Evolutionary conservation across 805 yeast species (phyloP), one percentile per base, ranked within the genome.

Genomic region (Barnettozyma populi): DNA sequence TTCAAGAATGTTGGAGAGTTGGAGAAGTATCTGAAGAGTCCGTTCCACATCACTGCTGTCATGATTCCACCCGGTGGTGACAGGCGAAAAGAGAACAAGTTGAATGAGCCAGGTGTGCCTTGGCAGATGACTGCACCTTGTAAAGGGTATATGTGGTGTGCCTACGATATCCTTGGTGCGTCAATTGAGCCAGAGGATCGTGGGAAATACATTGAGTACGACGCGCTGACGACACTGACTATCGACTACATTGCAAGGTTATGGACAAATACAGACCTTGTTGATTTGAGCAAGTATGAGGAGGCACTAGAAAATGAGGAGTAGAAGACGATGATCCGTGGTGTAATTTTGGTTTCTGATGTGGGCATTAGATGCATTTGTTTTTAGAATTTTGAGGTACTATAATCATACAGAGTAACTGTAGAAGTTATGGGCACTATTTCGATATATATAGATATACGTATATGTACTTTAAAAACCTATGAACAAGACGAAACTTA

Each of bases 131-230:
- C 70, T 13, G 60, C 61, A 1, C 69, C 74, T 52, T 80, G 86
- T 63, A 66, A 69, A 23, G 68, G 71, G 19, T 80, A 80, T 57
- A 56, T 76, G 27, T 80, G 86, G 85, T 80, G 85, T 66, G 84
- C 83, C 1, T 78, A 78, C 57, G 76, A 77, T 48, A 60, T 69
- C 19, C 63, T 79, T 49, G 85, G 85, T 16, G 67, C 58, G 2
- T 55, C 61, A 2, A 39, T 50, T 2, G 59, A 58, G 35, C 57
- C 57, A 13, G 29, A 35, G 19, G 57, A 58, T 43, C 56, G 61
- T 44, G 67, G 66, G 27, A 41, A 41, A 5, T 49, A 41, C 35
- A 50, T 63, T 25, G 54, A 51, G 36, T 63, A 61, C 32, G 57
- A 61, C 38, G 54, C 57, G 41, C 23, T 50, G 25, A 61, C 65